A percentile compares a stretch with the other conserved stretches of the same genome.
phyloP scores from a whole-genome alignment of 2,329 filamentous ascomycete genomes.

The Cercospora berteroae region DNA sequence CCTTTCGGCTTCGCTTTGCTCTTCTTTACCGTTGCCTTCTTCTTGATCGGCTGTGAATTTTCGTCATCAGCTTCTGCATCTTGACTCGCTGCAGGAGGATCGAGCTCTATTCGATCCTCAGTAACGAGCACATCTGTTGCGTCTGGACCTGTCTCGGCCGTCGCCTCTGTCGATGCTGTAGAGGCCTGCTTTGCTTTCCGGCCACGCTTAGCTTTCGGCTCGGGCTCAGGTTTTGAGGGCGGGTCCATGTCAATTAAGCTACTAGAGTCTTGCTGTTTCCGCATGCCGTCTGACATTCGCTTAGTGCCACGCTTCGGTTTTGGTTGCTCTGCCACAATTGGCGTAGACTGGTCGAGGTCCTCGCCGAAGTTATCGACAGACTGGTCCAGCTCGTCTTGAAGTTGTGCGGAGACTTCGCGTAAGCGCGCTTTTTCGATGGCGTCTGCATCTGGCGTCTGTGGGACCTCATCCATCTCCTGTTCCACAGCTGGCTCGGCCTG shows the following conservation, averaged over 20 bases:
- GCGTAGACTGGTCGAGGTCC: constrained; percentile 30
- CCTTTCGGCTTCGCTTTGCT: constrained; percentile 31
- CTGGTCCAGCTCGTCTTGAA: constrained; percentile 37
- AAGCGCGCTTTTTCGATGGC: constrained; percentile 18
- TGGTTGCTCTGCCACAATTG: constrained; percentile 20
- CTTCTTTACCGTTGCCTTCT: constrained; percentile 30
- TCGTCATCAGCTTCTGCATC: constrained; percentile 15
- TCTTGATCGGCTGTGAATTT: constrained; percentile 12
- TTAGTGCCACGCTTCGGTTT: constrained; percentile 38
- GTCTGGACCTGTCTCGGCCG: constrained; percentile 4
- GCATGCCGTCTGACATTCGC: constrained; percentile 40
- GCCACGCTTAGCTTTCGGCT: constrained; percentile 25
- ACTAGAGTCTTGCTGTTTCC: constrained; percentile 31
- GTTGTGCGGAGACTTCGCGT: constrained; percentile 33
- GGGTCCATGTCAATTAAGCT: constrained; percentile 30
- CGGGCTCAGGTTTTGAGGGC: constrained; percentile 33
- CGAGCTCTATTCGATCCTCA: constrained; percentile 17
- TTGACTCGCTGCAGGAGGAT: constrained; percentile 7
- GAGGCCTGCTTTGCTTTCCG: constrained; percentile 26
- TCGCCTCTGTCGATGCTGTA: constrained; percentile 12
- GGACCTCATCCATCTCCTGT: constrained; percentile 16
- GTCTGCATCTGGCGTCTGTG: constrained; percentile 21
- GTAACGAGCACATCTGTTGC: constrained; percentile 1
- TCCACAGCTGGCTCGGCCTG: constrained; percentile 25
- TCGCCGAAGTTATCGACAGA: constrained; percentile 29